phyloP scores from a whole-genome alignment of 306 rosid species.

The Corylus avellana region DNA sequence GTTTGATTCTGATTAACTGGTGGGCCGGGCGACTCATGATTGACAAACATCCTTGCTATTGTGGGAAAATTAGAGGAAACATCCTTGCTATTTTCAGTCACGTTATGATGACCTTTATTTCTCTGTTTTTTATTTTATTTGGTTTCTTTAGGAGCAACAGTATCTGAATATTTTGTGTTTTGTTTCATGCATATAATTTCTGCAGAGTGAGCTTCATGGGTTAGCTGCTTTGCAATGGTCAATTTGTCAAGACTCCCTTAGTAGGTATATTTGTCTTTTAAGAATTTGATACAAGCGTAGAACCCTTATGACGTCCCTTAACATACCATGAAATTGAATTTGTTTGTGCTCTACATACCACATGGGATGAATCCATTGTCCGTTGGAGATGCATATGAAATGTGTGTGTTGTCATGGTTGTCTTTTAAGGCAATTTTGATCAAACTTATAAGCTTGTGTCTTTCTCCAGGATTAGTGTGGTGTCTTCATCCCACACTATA shows the following conservation, averaged over 20 bases:
- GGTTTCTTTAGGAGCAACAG: neutral
- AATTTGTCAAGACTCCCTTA: constrained; percentile 85
- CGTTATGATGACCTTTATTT: neutral
- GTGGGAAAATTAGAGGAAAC: neutral
- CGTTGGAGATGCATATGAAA: neutral
- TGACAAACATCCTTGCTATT: neutral
- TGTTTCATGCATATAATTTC: constrained; percentile 3
- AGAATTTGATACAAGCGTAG: neutral
- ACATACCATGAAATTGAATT: neutral
- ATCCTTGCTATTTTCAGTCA: neutral
- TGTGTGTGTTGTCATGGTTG: too few species aligned
- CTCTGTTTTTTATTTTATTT: neutral
- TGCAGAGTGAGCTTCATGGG: constrained; percentile 91
- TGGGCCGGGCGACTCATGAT: neutral
- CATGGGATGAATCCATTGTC: constrained; percentile 9
- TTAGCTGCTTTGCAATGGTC: constrained; percentile 96
- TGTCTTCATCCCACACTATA: too few species aligned
- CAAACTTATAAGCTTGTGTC: too few species aligned
- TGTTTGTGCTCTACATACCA: neutral
- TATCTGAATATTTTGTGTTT: neutral
- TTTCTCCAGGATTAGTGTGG: too few species aligned
- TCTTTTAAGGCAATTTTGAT: too few species aligned
- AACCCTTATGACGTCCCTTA: neutral
- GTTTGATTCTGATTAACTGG: neutral
- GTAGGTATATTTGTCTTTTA: constrained; percentile 44